phyloP scores from a whole-genome alignment of 2,329 filamentous ascomycete genomes.

The Teratosphaeria epicoccoides region DNA sequence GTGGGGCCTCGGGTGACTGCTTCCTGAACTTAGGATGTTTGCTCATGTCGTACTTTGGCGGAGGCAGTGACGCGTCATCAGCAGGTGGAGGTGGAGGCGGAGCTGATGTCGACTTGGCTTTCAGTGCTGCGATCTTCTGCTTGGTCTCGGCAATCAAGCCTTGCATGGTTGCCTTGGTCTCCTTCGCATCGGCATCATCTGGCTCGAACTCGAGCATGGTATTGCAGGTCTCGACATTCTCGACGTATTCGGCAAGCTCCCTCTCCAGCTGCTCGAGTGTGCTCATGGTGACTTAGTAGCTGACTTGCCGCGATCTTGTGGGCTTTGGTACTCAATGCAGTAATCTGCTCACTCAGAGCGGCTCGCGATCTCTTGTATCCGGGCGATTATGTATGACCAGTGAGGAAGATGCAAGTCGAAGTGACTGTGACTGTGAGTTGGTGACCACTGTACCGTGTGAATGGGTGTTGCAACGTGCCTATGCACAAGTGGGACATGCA shows the following conservation, averaged over 20 bases:
- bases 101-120: constrained; percentile 1
- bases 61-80: constrained; percentile 12
- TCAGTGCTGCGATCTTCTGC: constrained; percentile 67
- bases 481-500: too few relatives aligned
- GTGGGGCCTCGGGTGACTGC: constrained; percentile 14
- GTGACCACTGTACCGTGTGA: too few relatives aligned
- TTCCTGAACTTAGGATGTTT: constrained; percentile 63
- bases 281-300: constrained; percentile 20
- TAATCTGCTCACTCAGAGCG: not conserved
- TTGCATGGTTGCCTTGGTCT: constrained; percentile 70
- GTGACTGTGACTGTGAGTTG: too few relatives aligned
- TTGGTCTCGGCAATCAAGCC: constrained; percentile 69
- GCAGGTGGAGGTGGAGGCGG: constrained; percentile 29
- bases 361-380: not conserved
- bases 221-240: constrained; percentile 18
- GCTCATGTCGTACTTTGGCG: constrained; percentile 24
- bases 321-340: constrained; percentile 5
- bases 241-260: constrained; percentile 53
- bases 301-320: not conserved
- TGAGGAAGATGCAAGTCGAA: not conserved
- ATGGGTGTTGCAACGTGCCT: too few relatives aligned
- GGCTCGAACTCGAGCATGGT: constrained; percentile 44
- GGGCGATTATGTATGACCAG: not conserved
- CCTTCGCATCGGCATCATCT: constrained; percentile 65
- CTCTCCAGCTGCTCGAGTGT: constrained; percentile 65